A percentile compares a stretch with the other conserved stretches of the same genome.
Conservation (phyloP, 306 rosid species). For the Glycine tomentella region DNA sequence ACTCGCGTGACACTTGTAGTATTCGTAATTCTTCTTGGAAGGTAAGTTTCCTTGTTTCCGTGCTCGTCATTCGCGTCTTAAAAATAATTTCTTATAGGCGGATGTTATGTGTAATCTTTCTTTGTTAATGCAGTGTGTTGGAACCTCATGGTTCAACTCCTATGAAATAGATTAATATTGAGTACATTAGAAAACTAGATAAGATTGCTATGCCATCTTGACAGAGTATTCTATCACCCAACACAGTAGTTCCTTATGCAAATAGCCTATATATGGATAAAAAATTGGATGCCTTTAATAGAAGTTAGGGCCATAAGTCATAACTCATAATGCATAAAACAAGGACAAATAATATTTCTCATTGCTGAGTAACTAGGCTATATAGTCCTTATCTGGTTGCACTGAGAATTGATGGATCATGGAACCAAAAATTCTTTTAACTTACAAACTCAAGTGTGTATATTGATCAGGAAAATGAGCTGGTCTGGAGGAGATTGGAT, state of each 20-base stretch:
- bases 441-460: slow-evolving; percentile 8
- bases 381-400: too few relatives aligned
- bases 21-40: slow-evolving; percentile 44
- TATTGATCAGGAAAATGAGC: slow-evolving; percentile 71
- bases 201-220: slow-evolving; percentile 28
- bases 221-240: slow-evolving; percentile 35
- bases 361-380: slow-evolving; percentile 30
- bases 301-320: neutral
- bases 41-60: slow-evolving; percentile 54
- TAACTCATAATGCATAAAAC: neutral
- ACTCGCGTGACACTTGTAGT: slow-evolving; percentile 26
- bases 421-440: slow-evolving; percentile 26
- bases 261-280: slow-evolving; percentile 31
- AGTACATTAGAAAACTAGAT: slow-evolving; percentile 19
- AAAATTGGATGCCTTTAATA: slow-evolving; percentile 37
- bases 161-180: neutral
- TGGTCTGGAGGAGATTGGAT: slow-evolving; percentile 97
- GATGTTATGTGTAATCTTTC: slow-evolving; percentile 29
- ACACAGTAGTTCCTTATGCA: slow-evolving; percentile 23
- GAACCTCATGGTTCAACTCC: slow-evolving; percentile 32
- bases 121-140: slow-evolving; percentile 33
- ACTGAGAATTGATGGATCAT: slow-evolving; percentile 8
- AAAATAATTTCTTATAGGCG: slow-evolving; percentile 3
- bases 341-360: slow-evolving; percentile 32
- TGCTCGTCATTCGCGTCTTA: slow-evolving; percentile 31